Evolutionary conservation across 2,329 filamentous ascomycete genomes (phyloP), one percentile per base, ranked within the genome.

Genomic region (Dendryphion nanum): DNA sequence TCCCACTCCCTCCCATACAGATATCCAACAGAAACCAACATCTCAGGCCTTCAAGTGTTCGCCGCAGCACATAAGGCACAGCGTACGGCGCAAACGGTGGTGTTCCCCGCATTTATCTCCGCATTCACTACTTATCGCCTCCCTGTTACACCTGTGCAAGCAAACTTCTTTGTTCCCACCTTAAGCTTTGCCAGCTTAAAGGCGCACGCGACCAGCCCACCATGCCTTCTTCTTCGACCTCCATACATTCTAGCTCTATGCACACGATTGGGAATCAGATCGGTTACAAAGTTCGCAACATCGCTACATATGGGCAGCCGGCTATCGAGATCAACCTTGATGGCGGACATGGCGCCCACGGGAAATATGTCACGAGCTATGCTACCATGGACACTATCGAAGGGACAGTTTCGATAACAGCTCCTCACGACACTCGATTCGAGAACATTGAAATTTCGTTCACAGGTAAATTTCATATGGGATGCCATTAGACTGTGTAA

Each of bases 391-490:
- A 82, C 50, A 69, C 66, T 33, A 74, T 82, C 37, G 68, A 79
- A 38, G 79, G 79, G 10, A 69, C 66, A 18, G 73, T 76, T 5
- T 67, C 61, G 14, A 67, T 83, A 38, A 71, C 67, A 16, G 66
- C 73, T 3, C 62, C 68, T n/a, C 62, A 67, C 33, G 76, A 81
- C 35, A 78, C 69, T 3, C 64, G 65, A 23, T 82, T 82, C 50
- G 77, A 82, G 33, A 70, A 78, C 6, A 61, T 82, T 24, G 72
- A 78, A 19, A 79, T 83, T 49, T 69, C 75, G 3, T 77, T 82
- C 39, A 67, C 78, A 45, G 79, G 77, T 76, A 57, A 45, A 64
- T 58, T 32, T 13, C 23, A 26, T 26, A 26, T 26, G n/a, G n/a
- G n/a, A n/a, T n/a, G n/a, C n/a, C n/a, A n/a, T n/a, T n/a, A n/a